Conservation (phyloP, 2,329 filamentous ascomycete genomes). For the Cladophialophora psammophila region DNA sequence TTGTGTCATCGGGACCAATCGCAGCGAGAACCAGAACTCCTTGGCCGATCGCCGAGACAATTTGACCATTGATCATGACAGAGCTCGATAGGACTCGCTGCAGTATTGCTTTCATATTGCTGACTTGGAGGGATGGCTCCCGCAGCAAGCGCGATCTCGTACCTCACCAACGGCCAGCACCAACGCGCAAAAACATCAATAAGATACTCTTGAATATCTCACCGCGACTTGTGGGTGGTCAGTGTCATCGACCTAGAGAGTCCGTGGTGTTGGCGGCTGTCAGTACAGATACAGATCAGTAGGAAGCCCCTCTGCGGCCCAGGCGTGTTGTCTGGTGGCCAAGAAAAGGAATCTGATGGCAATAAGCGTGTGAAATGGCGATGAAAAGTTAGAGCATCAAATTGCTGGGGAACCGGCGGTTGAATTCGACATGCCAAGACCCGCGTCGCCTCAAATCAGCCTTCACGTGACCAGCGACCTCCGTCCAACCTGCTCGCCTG, state of each 20-base stretch:
- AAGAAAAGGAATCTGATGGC: not conserved
- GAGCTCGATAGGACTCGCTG: constrained; percentile 95
- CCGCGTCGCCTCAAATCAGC: not conserved
- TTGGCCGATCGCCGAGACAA: constrained; percentile 89
- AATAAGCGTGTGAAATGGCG: not conserved
- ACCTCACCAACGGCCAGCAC: not conserved
- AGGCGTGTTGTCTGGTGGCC: not conserved
- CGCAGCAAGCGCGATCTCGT: not conserved
- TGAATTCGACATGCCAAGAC: not conserved
- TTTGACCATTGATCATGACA: constrained; percentile 88
- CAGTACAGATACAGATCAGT: not conserved
- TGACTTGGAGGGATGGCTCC: not conserved
- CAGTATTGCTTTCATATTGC: constrained; percentile 73
- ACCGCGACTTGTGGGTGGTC: not conserved
- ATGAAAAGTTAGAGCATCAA: not conserved
- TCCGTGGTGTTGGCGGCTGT: not conserved
- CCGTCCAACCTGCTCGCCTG: not conserved
- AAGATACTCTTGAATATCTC: not conserved
- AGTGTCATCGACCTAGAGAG: not conserved
- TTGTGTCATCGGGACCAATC: constrained; percentile 86
- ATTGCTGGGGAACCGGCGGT: constrained; percentile 1
- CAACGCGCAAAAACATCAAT: not conserved
- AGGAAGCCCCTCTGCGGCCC: not conserved
- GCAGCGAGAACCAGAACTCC: constrained; percentile 91
- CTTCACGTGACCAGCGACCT: not conserved